These are phyloP conservation scores for Cercospora sp. DNA, from an alignment of 2,329 filamentous ascomycete genomes.

Conservation along the genomic window DNA sequence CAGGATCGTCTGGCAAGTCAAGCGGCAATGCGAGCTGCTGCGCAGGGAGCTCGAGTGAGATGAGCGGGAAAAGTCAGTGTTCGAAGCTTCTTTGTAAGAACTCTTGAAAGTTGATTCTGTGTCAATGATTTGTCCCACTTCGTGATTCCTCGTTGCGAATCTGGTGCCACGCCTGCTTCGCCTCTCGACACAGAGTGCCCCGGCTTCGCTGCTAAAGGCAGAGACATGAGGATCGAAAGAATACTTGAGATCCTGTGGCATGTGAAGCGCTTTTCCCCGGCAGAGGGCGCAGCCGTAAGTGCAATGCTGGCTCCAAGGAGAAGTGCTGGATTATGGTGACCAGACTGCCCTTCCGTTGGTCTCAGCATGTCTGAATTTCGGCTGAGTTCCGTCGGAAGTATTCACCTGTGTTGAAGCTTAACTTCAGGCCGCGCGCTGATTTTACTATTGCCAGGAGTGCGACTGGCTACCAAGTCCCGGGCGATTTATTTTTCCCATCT, in stretches of 20 bases:
- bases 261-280: background rate
- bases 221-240: background rate
- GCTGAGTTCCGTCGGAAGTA: background rate
- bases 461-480: background rate
- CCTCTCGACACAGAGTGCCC: too few relatives aligned
- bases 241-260: background rate
- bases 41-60: background rate
- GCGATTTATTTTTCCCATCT: background rate
- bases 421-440: background rate
- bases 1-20: slow-evolving; percentile 5
- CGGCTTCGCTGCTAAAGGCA: background rate
- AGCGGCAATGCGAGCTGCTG: slow-evolving; percentile 8
- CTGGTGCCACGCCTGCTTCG: background rate
- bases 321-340: background rate
- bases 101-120: background rate
- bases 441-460: background rate
- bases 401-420: background rate
- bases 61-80: background rate
- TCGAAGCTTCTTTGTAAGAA: background rate
- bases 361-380: background rate
- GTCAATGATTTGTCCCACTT: background rate
- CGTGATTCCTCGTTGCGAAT: background rate
- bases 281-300: background rate
- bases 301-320: background rate
- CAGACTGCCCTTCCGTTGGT: background rate